These are phyloP conservation scores for Rhodamnia argentea DNA, from an alignment of 345 rosid species.

Conservation along the genomic window DNA sequence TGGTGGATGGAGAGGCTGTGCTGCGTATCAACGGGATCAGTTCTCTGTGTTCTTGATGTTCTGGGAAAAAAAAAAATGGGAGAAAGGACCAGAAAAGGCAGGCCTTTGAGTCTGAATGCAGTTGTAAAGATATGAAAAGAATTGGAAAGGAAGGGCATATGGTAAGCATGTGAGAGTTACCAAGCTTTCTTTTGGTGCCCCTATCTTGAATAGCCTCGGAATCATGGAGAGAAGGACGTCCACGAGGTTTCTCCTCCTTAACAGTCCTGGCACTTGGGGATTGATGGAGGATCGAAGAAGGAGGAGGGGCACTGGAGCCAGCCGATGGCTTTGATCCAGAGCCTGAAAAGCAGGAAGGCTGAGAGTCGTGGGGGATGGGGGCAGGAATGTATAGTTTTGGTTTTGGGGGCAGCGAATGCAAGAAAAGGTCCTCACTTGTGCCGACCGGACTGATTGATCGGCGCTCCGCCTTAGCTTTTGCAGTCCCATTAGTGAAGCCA, in stretches of 20 bases:
- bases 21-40: conserved; percentile 55
- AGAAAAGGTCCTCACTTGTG: conserved; percentile 2
- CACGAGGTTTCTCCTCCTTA: conserved; percentile 28
- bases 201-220: conserved; percentile 28
- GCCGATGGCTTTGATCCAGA: conserved; percentile 11
- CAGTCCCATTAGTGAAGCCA: conserved; percentile 11
- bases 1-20: conserved; percentile 35
- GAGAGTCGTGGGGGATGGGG: conserved; percentile 18
- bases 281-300: conserved; percentile 1
- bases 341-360: conserved; percentile 3
- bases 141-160: not conserved
- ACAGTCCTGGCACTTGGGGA: conserved; percentile 16
- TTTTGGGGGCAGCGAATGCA: conserved; percentile 3
- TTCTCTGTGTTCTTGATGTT: conserved; percentile 63
- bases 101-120: not conserved
- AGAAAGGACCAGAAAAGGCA: not conserved
- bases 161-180: conserved; percentile 21
- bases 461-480: conserved; percentile 20
- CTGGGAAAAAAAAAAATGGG: conserved; percentile 22
- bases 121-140: not conserved
- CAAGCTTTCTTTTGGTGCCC: conserved; percentile 61
- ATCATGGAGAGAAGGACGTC: conserved; percentile 17
- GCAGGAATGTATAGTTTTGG: conserved; percentile 43
- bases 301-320: conserved; percentile 13
- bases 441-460: conserved; percentile 16